Conservation (phyloP, 371 early-diverging fungal genomes). For the Coemansia sp. region DNA sequence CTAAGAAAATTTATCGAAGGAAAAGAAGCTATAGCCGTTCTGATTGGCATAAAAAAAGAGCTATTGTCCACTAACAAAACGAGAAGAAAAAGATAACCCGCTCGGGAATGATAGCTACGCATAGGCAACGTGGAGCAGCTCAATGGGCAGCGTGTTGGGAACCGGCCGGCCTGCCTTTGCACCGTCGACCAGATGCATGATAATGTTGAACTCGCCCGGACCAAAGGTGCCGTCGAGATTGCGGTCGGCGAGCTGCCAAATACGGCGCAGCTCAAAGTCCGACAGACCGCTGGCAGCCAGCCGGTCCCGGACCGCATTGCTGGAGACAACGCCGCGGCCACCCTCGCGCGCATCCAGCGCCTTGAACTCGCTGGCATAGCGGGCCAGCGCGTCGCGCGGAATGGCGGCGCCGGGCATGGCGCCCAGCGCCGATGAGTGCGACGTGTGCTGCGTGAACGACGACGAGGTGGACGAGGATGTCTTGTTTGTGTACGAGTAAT, state of each 20-base stretch:
- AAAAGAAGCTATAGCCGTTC: too few species aligned
- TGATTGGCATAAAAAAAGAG: too few species aligned
- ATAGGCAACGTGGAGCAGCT: conserved; percentile 32
- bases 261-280: conserved; percentile 27
- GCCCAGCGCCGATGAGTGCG: not conserved
- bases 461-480: conserved; percentile 1
- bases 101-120: conserved; percentile 1
- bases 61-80: too few species aligned
- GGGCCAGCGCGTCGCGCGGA: conserved; percentile 14
- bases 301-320: conserved; percentile 22
- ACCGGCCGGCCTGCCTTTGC: conserved; percentile 23
- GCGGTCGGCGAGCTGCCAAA: conserved; percentile 36
- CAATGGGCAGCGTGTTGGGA: conserved; percentile 27
- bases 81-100: too few species aligned
- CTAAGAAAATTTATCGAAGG: too few species aligned
- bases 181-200: conserved; percentile 36
- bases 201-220: conserved; percentile 35
- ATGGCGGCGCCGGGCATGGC: conserved; percentile 5
- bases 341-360: conserved; percentile 25
- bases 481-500: conserved; percentile 4
- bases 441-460: conserved; percentile 4
- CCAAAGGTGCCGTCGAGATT: conserved; percentile 32
- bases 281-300: conserved; percentile 22
- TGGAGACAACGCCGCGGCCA: conserved; percentile 13
- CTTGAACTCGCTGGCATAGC: conserved; percentile 28